Evolutionary conservation across 2,329 filamentous ascomycete species (phyloP).

Genomic region (Epichloe coenophiala): DNA sequence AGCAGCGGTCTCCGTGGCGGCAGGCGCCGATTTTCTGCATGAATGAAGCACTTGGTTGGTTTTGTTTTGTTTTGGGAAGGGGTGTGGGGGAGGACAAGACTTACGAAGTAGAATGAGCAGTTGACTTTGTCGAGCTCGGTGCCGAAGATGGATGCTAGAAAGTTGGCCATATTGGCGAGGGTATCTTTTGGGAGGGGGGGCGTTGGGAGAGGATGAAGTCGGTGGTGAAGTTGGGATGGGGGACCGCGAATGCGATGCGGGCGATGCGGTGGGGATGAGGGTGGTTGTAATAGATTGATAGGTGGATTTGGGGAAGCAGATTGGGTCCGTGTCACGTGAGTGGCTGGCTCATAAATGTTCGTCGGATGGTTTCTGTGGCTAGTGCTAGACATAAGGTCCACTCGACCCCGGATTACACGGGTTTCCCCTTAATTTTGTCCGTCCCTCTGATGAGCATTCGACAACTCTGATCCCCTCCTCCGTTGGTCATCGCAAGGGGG

Average conservation of each 20-base stretch:
- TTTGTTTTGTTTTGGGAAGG: not conserved
- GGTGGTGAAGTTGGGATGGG: not conserved
- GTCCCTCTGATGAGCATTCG: not conserved
- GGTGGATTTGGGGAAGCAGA: not conserved
- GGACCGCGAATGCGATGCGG: not conserved
- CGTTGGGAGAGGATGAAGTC: not conserved
- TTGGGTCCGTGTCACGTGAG: slow-evolving; percentile 16
- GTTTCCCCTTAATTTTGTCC: not conserved
- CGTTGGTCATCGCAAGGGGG: not conserved
- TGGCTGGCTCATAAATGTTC: slow-evolving; percentile 14
- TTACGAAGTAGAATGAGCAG: slow-evolving; percentile 81
- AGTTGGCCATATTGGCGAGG: slow-evolving; percentile 66
- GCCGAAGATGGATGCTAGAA: slow-evolving; percentile 97
- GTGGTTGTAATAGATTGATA: no score
- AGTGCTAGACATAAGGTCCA: not conserved
- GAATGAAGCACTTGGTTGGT: not conserved
- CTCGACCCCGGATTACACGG: not conserved
- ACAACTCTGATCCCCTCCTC: not conserved
- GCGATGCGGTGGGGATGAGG: not conserved
- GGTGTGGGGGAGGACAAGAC: slow-evolving; percentile 6
- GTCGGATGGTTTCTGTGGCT: slow-evolving; percentile 5
- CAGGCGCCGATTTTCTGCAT: slow-evolving; percentile 89
- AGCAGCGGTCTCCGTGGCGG: slow-evolving; percentile 95
- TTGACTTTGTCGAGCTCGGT: slow-evolving; percentile 99
- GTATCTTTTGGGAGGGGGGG: not conserved